These are phyloP conservation scores for Phalaenopsis equestris DNA, from an alignment of 106 monocot genomes.

Conservation along the genomic window DNA sequence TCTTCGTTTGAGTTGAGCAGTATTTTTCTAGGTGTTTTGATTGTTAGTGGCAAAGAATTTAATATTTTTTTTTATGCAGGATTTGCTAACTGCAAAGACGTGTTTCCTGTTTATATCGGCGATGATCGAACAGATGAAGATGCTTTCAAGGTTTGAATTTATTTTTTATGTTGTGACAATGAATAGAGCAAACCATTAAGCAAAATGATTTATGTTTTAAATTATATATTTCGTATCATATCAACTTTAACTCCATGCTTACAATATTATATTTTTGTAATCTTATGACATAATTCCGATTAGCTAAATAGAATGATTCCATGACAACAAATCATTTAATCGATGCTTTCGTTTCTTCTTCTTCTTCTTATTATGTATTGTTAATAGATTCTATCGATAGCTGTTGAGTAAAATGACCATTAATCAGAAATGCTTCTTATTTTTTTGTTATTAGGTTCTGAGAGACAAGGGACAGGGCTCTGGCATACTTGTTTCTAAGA, in stretches of 20 bases:
- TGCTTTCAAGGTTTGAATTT: constrained; percentile 63
- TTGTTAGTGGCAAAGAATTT: background rate
- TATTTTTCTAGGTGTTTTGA: background rate
- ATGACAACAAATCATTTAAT: too few relatives aligned
- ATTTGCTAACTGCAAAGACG: constrained; percentile 45
- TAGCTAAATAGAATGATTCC: too few relatives aligned
- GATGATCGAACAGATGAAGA: constrained; percentile 89
- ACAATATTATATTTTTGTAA: too few relatives aligned
- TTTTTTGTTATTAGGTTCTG: constrained; percentile 21
- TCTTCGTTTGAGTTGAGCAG: background rate
- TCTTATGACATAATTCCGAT: too few relatives aligned
- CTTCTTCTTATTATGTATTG: too few relatives aligned
- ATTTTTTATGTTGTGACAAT: too few relatives aligned
- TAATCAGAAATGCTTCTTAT: background rate
- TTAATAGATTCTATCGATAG: too few relatives aligned
- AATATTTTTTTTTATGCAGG: constrained; percentile 21
- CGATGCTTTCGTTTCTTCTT: too few relatives aligned
- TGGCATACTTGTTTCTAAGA: constrained; percentile 78
- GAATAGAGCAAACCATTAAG: too few relatives aligned
- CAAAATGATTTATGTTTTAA: too few relatives aligned
- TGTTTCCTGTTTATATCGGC: constrained; percentile 74
- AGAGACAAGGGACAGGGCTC: constrained; percentile 69
- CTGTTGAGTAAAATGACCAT: background rate
- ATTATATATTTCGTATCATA: too few relatives aligned
- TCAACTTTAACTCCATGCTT: too few relatives aligned